Percentiles rank a stretch among this genome's conserved stretches.
Conservation (phyloP, 129 eudicot genomes). For the Flaveria linearis region DNA sequence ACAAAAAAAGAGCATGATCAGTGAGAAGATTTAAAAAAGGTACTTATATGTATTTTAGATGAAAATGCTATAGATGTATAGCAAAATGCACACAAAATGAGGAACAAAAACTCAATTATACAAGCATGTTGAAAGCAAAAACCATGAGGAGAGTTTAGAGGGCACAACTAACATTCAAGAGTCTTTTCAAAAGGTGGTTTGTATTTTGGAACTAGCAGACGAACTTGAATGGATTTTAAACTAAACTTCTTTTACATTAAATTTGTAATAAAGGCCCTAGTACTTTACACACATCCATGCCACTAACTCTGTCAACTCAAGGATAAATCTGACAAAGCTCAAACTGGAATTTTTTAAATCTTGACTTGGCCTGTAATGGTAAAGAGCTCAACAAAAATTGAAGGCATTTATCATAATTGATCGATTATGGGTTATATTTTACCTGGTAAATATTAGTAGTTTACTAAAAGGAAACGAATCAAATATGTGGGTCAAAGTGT, state of each 20-base stretch:
- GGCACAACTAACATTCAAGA: slow-evolving; percentile 11
- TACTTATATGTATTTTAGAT: too few relatives aligned
- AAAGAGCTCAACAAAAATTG: too few relatives aligned
- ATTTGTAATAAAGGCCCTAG: background rate
- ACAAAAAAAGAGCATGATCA: too few relatives aligned
- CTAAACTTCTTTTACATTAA: background rate
- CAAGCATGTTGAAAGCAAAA: slow-evolving; percentile 6
- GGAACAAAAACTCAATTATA: background rate
- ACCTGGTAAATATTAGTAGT: background rate
- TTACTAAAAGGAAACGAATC: background rate
- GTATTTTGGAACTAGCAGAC: background rate
- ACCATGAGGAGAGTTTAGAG: background rate
- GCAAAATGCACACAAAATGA: too few relatives aligned
- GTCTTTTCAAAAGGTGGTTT: background rate
- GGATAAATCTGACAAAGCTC: too few relatives aligned
- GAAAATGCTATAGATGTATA: too few relatives aligned
- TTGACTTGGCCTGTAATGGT: too few relatives aligned
- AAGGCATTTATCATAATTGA: background rate
- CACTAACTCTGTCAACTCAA: background rate
- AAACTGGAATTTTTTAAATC: too few relatives aligned
- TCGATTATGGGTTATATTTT: background rate
- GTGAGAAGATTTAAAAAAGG: too few relatives aligned
- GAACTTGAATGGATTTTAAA: background rate
- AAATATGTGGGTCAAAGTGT: background rate
- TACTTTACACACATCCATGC: slow-evolving; percentile 1